Evolutionary conservation across 352 stramenopile genomes (phyloP).

Genomic region (Pythium graminicola): DNA sequence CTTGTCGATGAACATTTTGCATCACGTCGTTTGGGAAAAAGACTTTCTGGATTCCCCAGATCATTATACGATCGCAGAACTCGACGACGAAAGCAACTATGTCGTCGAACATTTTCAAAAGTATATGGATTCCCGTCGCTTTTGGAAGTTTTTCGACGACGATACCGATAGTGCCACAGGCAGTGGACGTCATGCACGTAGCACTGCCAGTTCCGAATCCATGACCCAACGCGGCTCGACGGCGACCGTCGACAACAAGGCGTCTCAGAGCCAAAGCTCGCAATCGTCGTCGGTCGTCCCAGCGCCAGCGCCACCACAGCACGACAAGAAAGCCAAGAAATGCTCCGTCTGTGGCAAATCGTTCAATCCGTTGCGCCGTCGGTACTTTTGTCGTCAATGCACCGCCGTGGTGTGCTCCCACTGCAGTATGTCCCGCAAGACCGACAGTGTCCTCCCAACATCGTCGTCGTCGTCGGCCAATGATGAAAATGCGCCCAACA

Average conservation of each 20-base stretch:
- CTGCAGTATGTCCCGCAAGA: conserved; percentile 58
- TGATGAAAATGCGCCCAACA: conserved; percentile 45
- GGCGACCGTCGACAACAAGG: conserved; percentile 20
- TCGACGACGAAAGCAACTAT: conserved; percentile 56
- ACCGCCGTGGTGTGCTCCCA: conserved; percentile 55
- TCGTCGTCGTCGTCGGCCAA: conserved; percentile 21
- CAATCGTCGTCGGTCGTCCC: not conserved
- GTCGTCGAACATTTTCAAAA: conserved; percentile 70
- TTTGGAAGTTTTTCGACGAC: conserved; percentile 72
- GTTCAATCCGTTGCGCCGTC: conserved; percentile 72
- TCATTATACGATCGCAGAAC: conserved; percentile 57
- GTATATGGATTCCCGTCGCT: conserved; percentile 75
- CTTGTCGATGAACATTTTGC: conserved; percentile 77
- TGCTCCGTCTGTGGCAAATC: conserved; percentile 73
- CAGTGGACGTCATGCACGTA: conserved; percentile 24
- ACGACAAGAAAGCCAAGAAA: conserved; percentile 65
- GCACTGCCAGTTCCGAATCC: conserved; percentile 27
- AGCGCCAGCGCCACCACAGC: conserved; percentile 7
- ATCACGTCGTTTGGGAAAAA: conserved; percentile 81
- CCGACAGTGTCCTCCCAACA: conserved; percentile 13
- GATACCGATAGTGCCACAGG: conserved; percentile 18
- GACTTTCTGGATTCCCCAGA: conserved; percentile 76
- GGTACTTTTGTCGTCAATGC: conserved; percentile 67
- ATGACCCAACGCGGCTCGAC: conserved; percentile 19
- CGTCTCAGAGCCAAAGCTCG: not conserved